Conservation (phyloP, 1,284 basidiomycete genomes). For the Trichosporon coremiiforme region DNA sequence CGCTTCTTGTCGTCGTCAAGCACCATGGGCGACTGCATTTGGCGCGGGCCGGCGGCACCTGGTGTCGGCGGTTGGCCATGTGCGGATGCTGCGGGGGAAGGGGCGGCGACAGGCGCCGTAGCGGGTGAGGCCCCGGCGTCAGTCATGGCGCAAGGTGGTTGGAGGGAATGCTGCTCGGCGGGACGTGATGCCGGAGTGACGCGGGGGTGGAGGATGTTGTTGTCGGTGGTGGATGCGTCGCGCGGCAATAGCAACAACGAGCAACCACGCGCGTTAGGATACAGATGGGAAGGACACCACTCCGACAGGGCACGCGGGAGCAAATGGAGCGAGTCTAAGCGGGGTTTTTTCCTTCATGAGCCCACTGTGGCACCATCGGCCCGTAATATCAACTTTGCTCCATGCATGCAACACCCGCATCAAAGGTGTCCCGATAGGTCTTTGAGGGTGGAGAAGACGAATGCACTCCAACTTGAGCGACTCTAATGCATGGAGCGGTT, state of each 20-base stretch:
- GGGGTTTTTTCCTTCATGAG: not conserved
- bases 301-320: not conserved
- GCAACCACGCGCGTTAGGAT: conserved; percentile 19
- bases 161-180: conserved; percentile 12
- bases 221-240: conserved; percentile 18
- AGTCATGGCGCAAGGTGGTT: conserved; percentile 24
- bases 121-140: conserved; percentile 31
- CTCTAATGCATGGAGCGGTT: conserved; percentile 6
- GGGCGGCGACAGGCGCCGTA: conserved; percentile 23
- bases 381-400: not conserved
- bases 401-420: conserved; percentile 12
- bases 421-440: not conserved
- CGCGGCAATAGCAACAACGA: conserved; percentile 19
- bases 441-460: not conserved
- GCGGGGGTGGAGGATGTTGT: conserved; percentile 11
- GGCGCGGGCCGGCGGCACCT: conserved; percentile 16
- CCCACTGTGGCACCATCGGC: not conserved
- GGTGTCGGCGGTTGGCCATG: conserved; percentile 22
- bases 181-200: conserved; percentile 10
- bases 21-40: conserved; percentile 22
- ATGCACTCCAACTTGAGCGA: not conserved
- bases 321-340: not conserved
- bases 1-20: conserved; percentile 48
- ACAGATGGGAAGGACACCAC: conserved; percentile 13
- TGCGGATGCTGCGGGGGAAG: conserved; percentile 23